phyloP scores from a whole-genome alignment of 495 filamentous ascomycete genomes.

The Daldinia loculata region DNA sequence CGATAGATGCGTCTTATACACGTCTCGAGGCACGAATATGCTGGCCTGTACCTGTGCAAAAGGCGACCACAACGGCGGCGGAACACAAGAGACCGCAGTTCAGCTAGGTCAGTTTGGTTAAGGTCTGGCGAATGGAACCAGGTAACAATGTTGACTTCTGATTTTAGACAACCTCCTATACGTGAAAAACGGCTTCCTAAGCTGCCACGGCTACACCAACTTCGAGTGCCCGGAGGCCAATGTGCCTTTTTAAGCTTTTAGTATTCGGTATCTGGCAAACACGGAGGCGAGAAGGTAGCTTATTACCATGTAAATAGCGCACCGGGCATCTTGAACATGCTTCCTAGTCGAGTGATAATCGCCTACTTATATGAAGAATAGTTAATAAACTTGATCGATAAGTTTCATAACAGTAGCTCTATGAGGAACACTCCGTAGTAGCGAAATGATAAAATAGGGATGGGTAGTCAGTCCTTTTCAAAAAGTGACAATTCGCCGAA shows the following conservation, averaged over 20 bases:
- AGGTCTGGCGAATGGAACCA: not conserved
- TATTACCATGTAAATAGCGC: not conserved
- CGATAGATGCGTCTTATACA: conserved; percentile 2
- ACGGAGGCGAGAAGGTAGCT: not conserved
- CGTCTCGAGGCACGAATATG: not conserved
- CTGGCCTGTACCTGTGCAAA: conserved; percentile 7
- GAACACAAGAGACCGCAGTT: conserved; percentile 4
- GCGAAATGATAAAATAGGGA: too few relatives aligned
- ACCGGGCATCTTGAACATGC: not conserved
- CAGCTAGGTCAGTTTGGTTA: conserved; percentile 15
- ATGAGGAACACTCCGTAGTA: too few relatives aligned
- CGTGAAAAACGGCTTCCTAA: conserved; percentile 28
- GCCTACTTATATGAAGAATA: too few relatives aligned
- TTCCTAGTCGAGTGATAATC: not conserved
- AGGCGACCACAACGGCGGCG: not conserved
- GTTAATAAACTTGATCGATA: too few relatives aligned
- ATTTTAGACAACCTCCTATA: conserved; percentile 14
- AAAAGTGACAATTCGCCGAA: too few relatives aligned
- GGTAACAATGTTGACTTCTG: not conserved
- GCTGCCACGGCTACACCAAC: conserved; percentile 24
- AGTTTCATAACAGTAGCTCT: too few relatives aligned
- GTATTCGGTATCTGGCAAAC: not conserved
- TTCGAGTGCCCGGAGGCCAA: conserved; percentile 15
- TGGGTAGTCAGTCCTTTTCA: too few relatives aligned
- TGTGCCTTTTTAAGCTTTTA: conserved; percentile 7